phyloP scores from a whole-genome alignment of 1,284 basidiomycete genomes.

The Ustilago cynodontis region DNA sequence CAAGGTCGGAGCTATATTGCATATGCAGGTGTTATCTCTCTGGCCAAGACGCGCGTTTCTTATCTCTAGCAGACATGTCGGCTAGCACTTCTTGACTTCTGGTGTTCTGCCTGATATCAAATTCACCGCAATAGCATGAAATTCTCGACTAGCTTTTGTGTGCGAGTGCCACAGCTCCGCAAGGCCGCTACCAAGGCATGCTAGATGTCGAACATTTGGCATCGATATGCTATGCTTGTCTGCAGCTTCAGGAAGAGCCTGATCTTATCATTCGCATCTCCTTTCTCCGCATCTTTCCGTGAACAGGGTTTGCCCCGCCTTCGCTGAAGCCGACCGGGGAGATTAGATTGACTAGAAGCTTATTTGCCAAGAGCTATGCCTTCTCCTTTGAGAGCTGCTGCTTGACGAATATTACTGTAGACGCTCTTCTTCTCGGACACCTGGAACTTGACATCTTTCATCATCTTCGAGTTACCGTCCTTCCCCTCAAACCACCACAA shows the following conservation, averaged over 20 bases:
- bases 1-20: background rate
- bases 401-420: too few species aligned
- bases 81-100: constrained; percentile 37
- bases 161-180: background rate
- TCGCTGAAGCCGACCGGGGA: background rate
- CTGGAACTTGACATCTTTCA: background rate
- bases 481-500: background rate
- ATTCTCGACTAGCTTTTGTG: background rate
- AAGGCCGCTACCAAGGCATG: too few species aligned
- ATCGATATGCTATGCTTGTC: too few species aligned
- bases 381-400: too few species aligned
- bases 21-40: constrained; percentile 25
- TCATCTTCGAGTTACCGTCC: background rate
- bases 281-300: constrained; percentile 43
- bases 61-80: constrained; percentile 18
- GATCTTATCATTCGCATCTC: constrained; percentile 26
- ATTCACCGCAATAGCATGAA: background rate
- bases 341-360: background rate
- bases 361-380: background rate
- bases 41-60: constrained; percentile 2
- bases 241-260: background rate
- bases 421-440: background rate
- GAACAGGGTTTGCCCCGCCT: background rate
- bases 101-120: constrained; percentile 9
- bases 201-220: too few species aligned